These are phyloP conservation scores for Chlorella vulgaris DNA, from an alignment of 139 green algal genomes.

Conservation along the genomic window DNA sequence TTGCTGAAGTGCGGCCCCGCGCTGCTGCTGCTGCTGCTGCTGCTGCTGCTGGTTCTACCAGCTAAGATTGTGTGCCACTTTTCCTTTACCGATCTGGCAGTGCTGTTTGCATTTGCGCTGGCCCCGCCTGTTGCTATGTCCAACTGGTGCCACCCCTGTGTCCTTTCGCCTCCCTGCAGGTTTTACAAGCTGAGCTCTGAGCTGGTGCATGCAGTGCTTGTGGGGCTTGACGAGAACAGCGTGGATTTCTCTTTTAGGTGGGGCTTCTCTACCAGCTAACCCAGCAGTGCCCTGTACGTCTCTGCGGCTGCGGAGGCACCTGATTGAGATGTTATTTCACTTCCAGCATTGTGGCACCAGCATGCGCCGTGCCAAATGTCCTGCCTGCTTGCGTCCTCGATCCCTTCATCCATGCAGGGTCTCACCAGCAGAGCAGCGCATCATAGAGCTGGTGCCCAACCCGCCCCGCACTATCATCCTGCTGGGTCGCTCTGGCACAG, in stretches of 20 bases:
- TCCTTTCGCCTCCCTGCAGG: background rate
- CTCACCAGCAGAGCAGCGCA: slow-evolving; percentile 61
- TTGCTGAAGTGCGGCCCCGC: slow-evolving; percentile 58
- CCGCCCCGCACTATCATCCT: slow-evolving; percentile 68
- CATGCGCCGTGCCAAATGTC: too few species aligned
- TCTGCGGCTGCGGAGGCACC: too few species aligned
- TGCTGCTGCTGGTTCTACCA: too few species aligned
- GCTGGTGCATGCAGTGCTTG: slow-evolving; percentile 47
- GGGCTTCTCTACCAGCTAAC: too few species aligned
- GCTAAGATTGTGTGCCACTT: too few species aligned
- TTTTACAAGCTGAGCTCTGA: slow-evolving; percentile 54
- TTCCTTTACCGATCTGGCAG: too few species aligned
- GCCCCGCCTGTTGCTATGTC: too few species aligned
- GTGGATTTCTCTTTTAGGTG: slow-evolving; percentile 64
- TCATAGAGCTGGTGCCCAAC: slow-evolving; percentile 57
- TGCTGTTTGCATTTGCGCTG: too few species aligned
- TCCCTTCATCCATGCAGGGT: slow-evolving; percentile 33
- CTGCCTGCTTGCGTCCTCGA: background rate
- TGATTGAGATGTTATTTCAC: too few species aligned
- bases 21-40: too few species aligned
- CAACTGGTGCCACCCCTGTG: background rate
- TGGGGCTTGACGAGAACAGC: slow-evolving; percentile 40
- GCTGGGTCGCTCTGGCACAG: slow-evolving; percentile 70
- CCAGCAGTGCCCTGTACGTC: too few species aligned
- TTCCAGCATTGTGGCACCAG: too few species aligned